These are phyloP conservation scores for Raffaelea ambrosiae DNA, from an alignment of 2,329 filamentous ascomycete genomes.

Conservation along the genomic window DNA sequence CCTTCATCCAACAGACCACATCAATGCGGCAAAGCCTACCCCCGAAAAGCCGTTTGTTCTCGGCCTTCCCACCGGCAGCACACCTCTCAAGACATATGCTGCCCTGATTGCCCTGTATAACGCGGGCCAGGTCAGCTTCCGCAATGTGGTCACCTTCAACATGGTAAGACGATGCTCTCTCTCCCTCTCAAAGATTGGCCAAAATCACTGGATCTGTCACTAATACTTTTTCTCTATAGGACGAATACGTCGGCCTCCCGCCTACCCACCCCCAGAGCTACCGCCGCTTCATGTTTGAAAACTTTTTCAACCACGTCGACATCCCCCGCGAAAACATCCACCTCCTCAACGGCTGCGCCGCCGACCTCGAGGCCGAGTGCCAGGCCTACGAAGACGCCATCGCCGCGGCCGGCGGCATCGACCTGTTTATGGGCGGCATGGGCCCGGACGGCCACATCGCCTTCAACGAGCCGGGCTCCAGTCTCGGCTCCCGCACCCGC, in stretches of 20 bases:
- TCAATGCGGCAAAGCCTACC: slow-evolving; percentile 57
- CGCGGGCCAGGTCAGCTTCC: slow-evolving; percentile 38
- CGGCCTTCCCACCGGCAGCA: slow-evolving; percentile 63
- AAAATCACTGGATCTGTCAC: not conserved
- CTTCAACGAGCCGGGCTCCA: slow-evolving; percentile 73
- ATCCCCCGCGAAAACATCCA: slow-evolving; percentile 60
- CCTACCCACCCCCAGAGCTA: slow-evolving; percentile 68
- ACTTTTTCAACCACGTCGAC: slow-evolving; percentile 68
- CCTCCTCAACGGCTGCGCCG: slow-evolving; percentile 65
- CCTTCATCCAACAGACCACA: slow-evolving; percentile 38
- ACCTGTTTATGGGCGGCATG: slow-evolving; percentile 68
- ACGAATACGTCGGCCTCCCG: slow-evolving; percentile 66
- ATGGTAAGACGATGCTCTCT: slow-evolving; percentile 49
- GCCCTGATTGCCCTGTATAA: slow-evolving; percentile 55
- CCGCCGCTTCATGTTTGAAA: slow-evolving; percentile 73
- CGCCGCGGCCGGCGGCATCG: slow-evolving; percentile 58
- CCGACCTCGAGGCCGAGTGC: slow-evolving; percentile 60
- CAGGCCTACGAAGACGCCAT: slow-evolving; percentile 64
- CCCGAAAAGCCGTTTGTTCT: slow-evolving; percentile 59
- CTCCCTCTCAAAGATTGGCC: no score
- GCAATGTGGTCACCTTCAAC: slow-evolving; percentile 65
- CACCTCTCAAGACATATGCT: slow-evolving; percentile 60
- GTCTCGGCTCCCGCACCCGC: slow-evolving; percentile 57
- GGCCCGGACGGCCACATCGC: slow-evolving; percentile 71
- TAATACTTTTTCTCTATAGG: slow-evolving; percentile 28